phyloP scores from a whole-genome alignment of 768 basidiomycete species.

The Termitomyces sp. region DNA sequence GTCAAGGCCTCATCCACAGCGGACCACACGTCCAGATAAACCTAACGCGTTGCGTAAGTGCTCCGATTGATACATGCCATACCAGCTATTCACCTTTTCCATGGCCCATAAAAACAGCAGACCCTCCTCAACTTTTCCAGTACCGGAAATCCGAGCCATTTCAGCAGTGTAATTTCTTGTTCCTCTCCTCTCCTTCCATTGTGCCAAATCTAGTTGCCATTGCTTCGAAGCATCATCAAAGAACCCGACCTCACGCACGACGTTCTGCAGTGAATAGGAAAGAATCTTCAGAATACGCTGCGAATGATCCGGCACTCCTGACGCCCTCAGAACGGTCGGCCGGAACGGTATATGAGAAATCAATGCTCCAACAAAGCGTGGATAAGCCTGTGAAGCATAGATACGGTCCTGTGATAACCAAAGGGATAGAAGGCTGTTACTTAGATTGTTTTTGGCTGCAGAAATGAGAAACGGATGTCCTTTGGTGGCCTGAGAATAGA shows the following conservation, averaged over 20 bases:
- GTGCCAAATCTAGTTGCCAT: conserved; percentile 40
- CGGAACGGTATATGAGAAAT: conserved; percentile 56
- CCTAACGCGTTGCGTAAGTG: conserved; percentile 29
- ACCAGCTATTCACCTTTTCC: conserved; percentile 48
- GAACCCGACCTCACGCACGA: conserved; percentile 53
- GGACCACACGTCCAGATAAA: conserved; percentile 69
- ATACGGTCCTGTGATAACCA: conserved; percentile 73
- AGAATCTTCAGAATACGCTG: conserved; percentile 42
- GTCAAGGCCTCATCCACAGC: conserved; percentile 29
- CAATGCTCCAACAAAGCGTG: conserved; percentile 63
- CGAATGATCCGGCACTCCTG: conserved; percentile 27
- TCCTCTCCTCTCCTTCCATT: conserved; percentile 49
- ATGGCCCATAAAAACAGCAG: conserved; percentile 76
- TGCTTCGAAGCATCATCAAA: conserved; percentile 47
- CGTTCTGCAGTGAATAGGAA: conserved; percentile 49
- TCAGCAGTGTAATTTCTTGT: conserved; percentile 72
- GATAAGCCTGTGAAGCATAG: conserved; percentile 72
- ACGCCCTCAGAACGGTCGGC: conserved; percentile 20
- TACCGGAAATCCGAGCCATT: conserved; percentile 49
- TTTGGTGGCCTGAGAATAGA: conserved; percentile 42
- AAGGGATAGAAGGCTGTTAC: conserved; percentile 41
- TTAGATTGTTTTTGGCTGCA: conserved; percentile 50
- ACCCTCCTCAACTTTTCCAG: conserved; percentile 51
- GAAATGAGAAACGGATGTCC: conserved; percentile 52
- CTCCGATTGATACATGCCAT: not conserved